These are phyloP conservation scores for Hibiscus mutabilis DNA, from an alignment of 345 rosid species.

Conservation along the genomic window DNA sequence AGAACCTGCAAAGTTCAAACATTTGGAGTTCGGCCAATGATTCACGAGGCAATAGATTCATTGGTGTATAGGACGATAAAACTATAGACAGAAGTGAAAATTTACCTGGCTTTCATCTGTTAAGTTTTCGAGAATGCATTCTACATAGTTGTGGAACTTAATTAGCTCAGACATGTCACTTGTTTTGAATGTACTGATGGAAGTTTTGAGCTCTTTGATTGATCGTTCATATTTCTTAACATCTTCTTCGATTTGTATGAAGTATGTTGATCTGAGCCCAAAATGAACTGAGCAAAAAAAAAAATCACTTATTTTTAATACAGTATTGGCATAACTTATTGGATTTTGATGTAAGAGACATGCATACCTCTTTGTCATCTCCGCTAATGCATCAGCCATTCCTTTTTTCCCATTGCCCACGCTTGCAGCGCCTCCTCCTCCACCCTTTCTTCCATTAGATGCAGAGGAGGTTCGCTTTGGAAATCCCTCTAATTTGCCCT, in stretches of 20 bases:
- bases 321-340: background rate
- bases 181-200: conserved; percentile 55
- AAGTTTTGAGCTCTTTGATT: conserved; percentile 44
- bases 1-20: conserved; percentile 48
- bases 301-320: background rate
- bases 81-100: conserved; percentile 1
- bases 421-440: conserved; percentile 15
- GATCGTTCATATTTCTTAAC: conserved; percentile 48
- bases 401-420: conserved; percentile 61
- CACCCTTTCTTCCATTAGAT: conserved; percentile 27
- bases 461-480: conserved; percentile 29
- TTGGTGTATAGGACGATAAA: background rate
- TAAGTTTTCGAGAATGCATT: conserved; percentile 73
- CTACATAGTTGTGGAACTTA: conserved; percentile 61
- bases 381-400: conserved; percentile 97
- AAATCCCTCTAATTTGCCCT: conserved; percentile 76
- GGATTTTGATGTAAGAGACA: background rate
- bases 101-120: conserved; percentile 88
- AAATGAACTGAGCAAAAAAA: background rate
- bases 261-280: conserved; percentile 72
- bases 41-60: background rate
- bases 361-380: conserved; percentile 72
- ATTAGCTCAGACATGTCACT: conserved; percentile 72
- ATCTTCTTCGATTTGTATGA: conserved; percentile 85
- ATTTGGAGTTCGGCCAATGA: background rate